These are phyloP conservation scores for Hanseniaspora clermontiae DNA, from an alignment of 805 yeast species.

Conservation along the genomic window DNA sequence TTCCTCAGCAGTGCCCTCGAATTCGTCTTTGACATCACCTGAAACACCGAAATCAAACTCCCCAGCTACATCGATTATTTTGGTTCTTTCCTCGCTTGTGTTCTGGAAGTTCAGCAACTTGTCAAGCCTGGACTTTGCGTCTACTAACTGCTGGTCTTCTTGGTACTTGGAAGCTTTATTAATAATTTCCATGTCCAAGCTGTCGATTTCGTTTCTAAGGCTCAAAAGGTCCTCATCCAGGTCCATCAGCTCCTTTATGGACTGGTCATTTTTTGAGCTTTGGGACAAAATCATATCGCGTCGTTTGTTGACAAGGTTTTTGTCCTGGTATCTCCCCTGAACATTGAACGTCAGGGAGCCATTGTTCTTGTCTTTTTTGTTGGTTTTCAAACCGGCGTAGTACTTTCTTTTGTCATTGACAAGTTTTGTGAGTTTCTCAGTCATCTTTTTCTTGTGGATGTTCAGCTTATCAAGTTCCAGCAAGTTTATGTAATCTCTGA, in stretches of 20 bases:
- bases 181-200: background rate
- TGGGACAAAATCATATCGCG: conserved; percentile 31
- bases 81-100: conserved; percentile 79
- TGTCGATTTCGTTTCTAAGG: conserved; percentile 24
- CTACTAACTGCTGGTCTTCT: conserved; percentile 42
- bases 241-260: conserved; percentile 26
- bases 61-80: conserved; percentile 82
- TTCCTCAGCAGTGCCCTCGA: conserved; percentile 75
- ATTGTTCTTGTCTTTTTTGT: conserved; percentile 8
- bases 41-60: conserved; percentile 62
- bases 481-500: conserved; percentile 42
- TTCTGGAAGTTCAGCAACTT: conserved; percentile 69
- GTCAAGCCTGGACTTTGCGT: conserved; percentile 65
- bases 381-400: conserved; percentile 14
- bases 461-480: conserved; percentile 37
- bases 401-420: conserved; percentile 18
- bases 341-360: background rate
- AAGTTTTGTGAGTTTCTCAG: conserved; percentile 13
- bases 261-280: conserved; percentile 26
- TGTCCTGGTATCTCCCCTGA: conserved; percentile 6
- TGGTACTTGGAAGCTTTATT: background rate
- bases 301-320: conserved; percentile 35
- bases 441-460: conserved; percentile 26
- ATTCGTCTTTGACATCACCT: conserved; percentile 35
- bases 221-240: conserved; percentile 33